phyloP scores from a whole-genome alignment of 2,329 filamentous ascomycete genomes.

The Talaromyces sp. region DNA sequence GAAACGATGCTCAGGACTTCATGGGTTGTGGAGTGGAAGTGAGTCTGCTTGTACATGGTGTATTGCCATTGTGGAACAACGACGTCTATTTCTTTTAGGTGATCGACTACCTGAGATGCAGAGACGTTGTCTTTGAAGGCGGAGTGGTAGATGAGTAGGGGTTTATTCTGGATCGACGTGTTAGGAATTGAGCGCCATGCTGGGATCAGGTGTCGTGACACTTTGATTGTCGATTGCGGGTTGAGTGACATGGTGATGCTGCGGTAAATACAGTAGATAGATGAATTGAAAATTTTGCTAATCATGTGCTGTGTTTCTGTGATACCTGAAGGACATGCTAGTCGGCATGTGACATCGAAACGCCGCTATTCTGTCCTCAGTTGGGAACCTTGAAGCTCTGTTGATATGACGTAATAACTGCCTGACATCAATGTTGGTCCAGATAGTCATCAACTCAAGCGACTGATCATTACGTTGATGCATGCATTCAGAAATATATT shows the following conservation, averaged over 20 bases:
- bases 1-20: conserved; percentile 61
- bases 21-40: conserved; percentile 66
- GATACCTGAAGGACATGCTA: background rate
- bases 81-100: conserved; percentile 52
- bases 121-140: conserved; percentile 47
- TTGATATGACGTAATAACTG: conserved; percentile 1
- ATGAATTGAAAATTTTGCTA: background rate
- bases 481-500: background rate
- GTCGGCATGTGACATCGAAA: no score
- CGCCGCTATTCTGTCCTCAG: background rate
- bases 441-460: no score
- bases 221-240: conserved; percentile 49
- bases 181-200: conserved; percentile 58
- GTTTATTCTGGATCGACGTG: conserved; percentile 60
- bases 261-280: background rate
- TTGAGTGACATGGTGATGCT: conserved; percentile 34
- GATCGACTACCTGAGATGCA: conserved; percentile 53
- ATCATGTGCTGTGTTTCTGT: background rate
- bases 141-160: conserved; percentile 63
- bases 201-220: conserved; percentile 60
- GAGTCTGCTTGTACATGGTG: conserved; percentile 63
- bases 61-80: conserved; percentile 64
- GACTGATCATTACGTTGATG: background rate
- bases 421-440: background rate
- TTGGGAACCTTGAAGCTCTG: background rate